Conservation (phyloP, 495 filamentous ascomycete species). For the Xylaria longipes region DNA sequence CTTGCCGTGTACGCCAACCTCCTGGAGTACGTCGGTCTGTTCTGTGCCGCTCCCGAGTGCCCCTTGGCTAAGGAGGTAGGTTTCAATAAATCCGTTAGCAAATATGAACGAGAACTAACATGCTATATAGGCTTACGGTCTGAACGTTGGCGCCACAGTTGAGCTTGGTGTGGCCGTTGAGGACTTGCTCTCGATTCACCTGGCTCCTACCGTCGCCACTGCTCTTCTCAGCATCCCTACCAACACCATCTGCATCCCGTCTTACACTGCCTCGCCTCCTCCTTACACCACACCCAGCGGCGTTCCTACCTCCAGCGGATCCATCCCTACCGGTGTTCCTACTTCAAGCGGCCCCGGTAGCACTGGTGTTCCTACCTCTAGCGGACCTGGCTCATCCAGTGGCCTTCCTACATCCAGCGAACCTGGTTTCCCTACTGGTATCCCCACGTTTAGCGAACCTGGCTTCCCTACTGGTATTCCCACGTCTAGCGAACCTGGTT, state of each 20-base stretch:
- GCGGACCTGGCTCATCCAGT: slow-evolving; percentile 16
- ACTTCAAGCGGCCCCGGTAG: slow-evolving; percentile 9
- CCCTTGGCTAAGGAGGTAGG: slow-evolving; percentile 40
- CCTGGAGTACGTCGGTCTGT: slow-evolving; percentile 49
- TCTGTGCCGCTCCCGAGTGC: slow-evolving; percentile 40
- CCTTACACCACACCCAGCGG: slow-evolving; percentile 30
- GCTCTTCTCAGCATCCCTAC: slow-evolving; percentile 46
- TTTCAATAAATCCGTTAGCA: background rate
- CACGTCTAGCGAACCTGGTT: background rate
- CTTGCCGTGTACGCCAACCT: slow-evolving; percentile 51
- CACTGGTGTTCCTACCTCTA: slow-evolving; percentile 19
- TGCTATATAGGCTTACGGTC: slow-evolving; percentile 33
- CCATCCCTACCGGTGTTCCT: slow-evolving; percentile 16
- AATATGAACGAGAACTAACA: background rate
- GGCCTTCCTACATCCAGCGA: background rate
- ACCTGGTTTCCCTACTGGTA: background rate
- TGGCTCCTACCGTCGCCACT: slow-evolving; percentile 46
- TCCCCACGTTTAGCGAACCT: background rate
- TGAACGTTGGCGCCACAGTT: slow-evolving; percentile 47
- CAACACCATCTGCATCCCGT: slow-evolving; percentile 41
- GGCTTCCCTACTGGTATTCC: slow-evolving; percentile 15
- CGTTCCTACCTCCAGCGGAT: slow-evolving; percentile 14
- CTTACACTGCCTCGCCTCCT: slow-evolving; percentile 17
- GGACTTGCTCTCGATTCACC: slow-evolving; percentile 44
- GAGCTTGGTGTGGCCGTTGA: slow-evolving; percentile 43